phyloP scores from a whole-genome alignment of 2,329 filamentous ascomycete genomes.

The Botrytis medusae region DNA sequence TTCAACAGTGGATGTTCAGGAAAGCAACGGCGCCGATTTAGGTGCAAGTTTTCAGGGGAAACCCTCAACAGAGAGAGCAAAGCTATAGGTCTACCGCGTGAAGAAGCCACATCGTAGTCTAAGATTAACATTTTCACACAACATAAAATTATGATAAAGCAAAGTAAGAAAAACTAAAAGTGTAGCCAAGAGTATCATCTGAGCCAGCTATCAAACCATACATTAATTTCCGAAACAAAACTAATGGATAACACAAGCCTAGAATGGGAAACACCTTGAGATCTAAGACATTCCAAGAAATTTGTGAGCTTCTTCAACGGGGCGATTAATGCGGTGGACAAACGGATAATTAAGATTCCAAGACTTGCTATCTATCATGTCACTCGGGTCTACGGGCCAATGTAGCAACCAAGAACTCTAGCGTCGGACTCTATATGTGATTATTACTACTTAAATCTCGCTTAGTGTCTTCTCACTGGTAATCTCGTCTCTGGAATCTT shows the following conservation, averaged over 20 bases:
- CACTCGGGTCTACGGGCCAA: constrained; percentile 11
- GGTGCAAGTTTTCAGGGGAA: not conserved
- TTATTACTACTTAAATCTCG: not conserved
- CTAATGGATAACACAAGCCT: not conserved
- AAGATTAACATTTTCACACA: not conserved
- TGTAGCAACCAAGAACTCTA: not conserved
- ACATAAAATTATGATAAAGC: not conserved
- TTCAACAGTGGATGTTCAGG: not conserved
- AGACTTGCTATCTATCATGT: not conserved
- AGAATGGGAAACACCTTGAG: not conserved
- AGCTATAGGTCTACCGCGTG: not conserved
- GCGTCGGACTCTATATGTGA: not conserved
- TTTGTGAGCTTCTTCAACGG: not conserved
- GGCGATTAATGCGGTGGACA: not conserved
- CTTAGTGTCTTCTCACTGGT: not conserved
- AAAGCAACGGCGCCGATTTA: not conserved
- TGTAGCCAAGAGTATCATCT: not conserved
- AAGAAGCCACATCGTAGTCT: not conserved
- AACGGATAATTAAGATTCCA: not conserved
- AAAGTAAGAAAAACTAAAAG: not conserved
- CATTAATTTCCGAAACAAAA: not conserved
- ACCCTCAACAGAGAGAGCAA: not conserved
- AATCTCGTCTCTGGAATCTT: not conserved
- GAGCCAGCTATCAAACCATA: not conserved
- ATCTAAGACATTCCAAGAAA: not conserved